Base-by-base conservation (phyloP, 805 yeast genomes). In the Lachancea mirantina region DNA sequence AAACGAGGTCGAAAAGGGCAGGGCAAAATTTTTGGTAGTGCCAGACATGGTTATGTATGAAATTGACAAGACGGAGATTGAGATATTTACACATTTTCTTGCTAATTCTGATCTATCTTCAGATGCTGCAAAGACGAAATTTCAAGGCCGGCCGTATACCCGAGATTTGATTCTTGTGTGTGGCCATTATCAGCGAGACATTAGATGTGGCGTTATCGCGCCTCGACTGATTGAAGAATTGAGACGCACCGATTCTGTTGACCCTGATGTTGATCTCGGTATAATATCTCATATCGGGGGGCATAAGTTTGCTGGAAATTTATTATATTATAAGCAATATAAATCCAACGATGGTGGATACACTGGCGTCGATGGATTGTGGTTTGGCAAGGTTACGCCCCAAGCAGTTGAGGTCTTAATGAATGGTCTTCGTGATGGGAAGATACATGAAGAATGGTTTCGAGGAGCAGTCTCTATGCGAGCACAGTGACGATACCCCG, bases 271-370 rank as follows among this genome's bases (percentile, higher is more conserved):
- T 8, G 54, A 57, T 21, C 62, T 78, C 20, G 87, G 84, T 0
- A 47, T 71, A 5, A 63, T 80, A 0, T 77, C 88, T 8, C 95
- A 84, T 52, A 64, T 84, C 24, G 94, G 95, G 1, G 95, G 95
- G 0, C 95, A 84, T 52, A 83, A 56, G 2, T 84, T 74, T 55
- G 95, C 95, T 2, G 95, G 94, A 0, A 84, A 84, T 47, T 74
- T 84, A 9, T 59, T 83, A 2, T 68, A 71, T 31, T 75, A 76
- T 41, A 63, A 64, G 29, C 54, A 52, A 8, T 50, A 58, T 19
- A 70, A 74, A 1, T 14, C 42, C 3, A 26, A 39, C 8, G 34
- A 32, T 2, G 31, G 25, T 7, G 14, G 29, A 2, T 15, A 26
- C 4, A 28, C 36, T 4, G 23, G 29, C 8, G 32, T 44, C 6